Base-by-base conservation (phyloP, 345 rosid genomes). In the Bruguiera parviflora region DNA sequence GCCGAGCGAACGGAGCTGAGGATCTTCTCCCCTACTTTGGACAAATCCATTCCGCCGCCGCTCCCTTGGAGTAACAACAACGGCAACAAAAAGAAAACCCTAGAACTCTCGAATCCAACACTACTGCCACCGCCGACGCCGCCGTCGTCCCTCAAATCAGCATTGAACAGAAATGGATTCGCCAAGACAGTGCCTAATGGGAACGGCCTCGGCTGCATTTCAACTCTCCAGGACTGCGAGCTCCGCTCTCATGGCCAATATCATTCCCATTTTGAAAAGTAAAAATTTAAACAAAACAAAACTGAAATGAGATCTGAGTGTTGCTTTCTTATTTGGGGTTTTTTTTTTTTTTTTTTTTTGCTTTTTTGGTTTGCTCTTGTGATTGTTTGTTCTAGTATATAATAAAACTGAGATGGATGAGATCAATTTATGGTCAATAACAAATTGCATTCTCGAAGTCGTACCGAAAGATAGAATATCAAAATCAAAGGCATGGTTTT, bases 1-100 rank as follows among this genome's bases (percentile, higher is more conserved):
- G 96, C 99, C 27, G 97, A 95, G 67, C 90, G 88, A 10, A 95
- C 97, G 64, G 99, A 95, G 75, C 95, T 95, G 32, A 95, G 83
- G 67, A 95, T 78, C 76, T 86, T 95, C 79, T 91, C 99, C 32
- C 99, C 93, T 20, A 95, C 89, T 65, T 86, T 95, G 25, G 99
- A 89, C 55, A 95, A 85, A 87, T 92, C 97, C 99, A 92, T 95
- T 39, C 86, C 87, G 53, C 85, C 84, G 29, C 85, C 84, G 52
- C 83, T 81, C 53, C 90, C 95, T 84, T 88, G 98, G 73, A 78
- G 87, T 61, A 91, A 73, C 61, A 94, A 75, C 69, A 94, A 84
- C 8, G 96, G 96, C 53, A 94, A 79, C 83, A 91, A 80, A 78
- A 91, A 91, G 73, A 95, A 87, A 76, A 87, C 82, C 83, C 93